Conservation (phyloP, 2,329 filamentous ascomycete species). For the Fusarium lyarnte region DNA sequence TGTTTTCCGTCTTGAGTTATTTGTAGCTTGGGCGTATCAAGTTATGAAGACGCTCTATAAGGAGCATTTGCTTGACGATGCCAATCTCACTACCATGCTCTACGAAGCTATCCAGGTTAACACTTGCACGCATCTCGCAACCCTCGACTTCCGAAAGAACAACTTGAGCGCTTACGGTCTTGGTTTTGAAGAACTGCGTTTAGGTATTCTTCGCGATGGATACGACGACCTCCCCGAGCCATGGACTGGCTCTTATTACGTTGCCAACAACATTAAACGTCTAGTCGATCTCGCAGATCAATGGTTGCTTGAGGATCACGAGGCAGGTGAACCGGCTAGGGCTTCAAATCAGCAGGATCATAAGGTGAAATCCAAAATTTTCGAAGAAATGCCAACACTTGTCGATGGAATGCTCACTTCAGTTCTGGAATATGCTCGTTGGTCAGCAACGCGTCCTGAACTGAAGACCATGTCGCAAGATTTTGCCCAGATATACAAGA, state of each 20-base stretch:
- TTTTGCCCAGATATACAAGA: conserved; percentile 59
- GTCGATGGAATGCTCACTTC: conserved; percentile 66
- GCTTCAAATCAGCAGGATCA: conserved; percentile 49
- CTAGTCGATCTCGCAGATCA: conserved; percentile 66
- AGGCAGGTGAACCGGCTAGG: conserved; percentile 46
- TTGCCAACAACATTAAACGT: conserved; percentile 70
- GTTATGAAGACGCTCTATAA: conserved; percentile 78
- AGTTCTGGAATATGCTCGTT: conserved; percentile 63
- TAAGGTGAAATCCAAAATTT: conserved; percentile 56
- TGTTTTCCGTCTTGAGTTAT: conserved; percentile 74
- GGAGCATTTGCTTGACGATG: conserved; percentile 65
- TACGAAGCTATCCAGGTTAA: conserved; percentile 74
- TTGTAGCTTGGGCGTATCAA: conserved; percentile 82
- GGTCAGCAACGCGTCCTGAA: conserved; percentile 57
- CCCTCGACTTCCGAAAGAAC: conserved; percentile 78
- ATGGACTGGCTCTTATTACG: conserved; percentile 80
- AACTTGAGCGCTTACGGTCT: conserved; percentile 80
- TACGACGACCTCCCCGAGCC: conserved; percentile 79
- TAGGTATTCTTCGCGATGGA: conserved; percentile 69
- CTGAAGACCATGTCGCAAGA: conserved; percentile 55
- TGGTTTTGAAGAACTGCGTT: conserved; percentile 69
- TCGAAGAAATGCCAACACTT: conserved; percentile 59
- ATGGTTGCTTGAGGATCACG: conserved; percentile 62
- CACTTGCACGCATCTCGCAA: conserved; percentile 63
- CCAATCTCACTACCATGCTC: conserved; percentile 63